These are phyloP conservation scores for Pseudisothecium myosuroides DNA, from an alignment of 225 moss, liverwort and hornwort genomes.

Conservation along the genomic window DNA sequence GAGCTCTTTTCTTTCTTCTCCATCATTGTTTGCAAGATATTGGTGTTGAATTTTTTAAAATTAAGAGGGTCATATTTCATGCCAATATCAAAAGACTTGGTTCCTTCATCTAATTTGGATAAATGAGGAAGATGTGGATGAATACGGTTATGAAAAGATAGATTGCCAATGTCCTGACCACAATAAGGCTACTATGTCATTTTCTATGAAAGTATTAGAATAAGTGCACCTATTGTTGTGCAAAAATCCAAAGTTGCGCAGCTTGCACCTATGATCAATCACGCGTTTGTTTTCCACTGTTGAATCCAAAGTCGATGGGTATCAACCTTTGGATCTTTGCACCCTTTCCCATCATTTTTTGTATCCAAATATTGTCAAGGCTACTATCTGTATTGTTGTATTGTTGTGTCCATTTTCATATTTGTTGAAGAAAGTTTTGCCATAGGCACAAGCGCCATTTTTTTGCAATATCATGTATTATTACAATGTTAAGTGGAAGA, in stretches of 20 bases:
- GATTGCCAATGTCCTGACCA: not conserved
- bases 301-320: no score
- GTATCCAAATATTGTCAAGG: fast-evolving
- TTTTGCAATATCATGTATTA: not conserved
- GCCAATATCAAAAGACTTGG: not conserved
- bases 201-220: not conserved
- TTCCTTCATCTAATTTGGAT: not conserved
- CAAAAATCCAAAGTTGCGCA: no score
- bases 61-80: not conserved
- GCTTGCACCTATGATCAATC: no score
- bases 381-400: not conserved
- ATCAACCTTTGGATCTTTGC: not conserved
- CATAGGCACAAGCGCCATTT: not conserved
- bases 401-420: not conserved
- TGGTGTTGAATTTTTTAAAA: not conserved
- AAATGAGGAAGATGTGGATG: not conserved
- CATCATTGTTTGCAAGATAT: not conserved
- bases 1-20: not conserved
- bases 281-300: no score
- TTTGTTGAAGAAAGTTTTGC: fast-evolving
- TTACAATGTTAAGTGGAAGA: no score
- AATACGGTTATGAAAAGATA: not conserved
- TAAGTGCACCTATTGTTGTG: no score
- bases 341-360: not conserved
- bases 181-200: not conserved